A percentile compares a stretch with the other conserved stretches of the same genome.
phyloP scores from a whole-genome alignment of 495 filamentous ascomycete genomes.

The Aspergillus leporis region DNA sequence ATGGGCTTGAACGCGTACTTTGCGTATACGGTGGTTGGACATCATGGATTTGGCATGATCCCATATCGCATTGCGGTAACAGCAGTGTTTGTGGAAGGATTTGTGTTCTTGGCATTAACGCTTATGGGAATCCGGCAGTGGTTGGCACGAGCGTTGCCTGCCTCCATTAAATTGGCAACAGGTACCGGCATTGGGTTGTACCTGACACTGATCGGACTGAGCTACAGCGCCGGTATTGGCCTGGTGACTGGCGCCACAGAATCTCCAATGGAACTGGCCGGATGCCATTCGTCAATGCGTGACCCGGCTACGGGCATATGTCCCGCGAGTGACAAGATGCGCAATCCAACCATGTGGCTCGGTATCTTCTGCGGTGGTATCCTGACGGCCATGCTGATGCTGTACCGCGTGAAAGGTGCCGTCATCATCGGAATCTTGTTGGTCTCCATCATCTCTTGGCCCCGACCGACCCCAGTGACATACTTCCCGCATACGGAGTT shows the following conservation, averaged over 20 bases:
- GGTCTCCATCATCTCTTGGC: conserved; percentile 84
- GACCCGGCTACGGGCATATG: conserved; percentile 50
- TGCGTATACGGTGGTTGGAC: conserved; percentile 77
- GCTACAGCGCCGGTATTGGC: conserved; percentile 77
- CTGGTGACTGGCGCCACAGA: conserved; percentile 58
- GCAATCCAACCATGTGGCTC: conserved; percentile 76
- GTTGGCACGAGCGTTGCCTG: conserved; percentile 75
- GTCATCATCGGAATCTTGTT: conserved; percentile 78
- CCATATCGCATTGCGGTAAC: conserved; percentile 71
- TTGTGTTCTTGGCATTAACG: conserved; percentile 67
- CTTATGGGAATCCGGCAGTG: conserved; percentile 78
- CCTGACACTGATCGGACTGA: conserved; percentile 76
- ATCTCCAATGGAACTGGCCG: conserved; percentile 68
- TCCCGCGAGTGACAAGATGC: conserved; percentile 61
- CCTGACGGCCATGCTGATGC: conserved; percentile 72
- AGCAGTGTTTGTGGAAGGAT: conserved; percentile 81
- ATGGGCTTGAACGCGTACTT: conserved; percentile 89
- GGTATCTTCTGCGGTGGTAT: conserved; percentile 82
- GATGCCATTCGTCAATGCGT: conserved; percentile 48
- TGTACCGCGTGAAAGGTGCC: conserved; percentile 81
- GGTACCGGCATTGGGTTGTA: conserved; percentile 81
- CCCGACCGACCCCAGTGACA: conserved; percentile 68
- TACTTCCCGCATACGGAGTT: conserved; percentile 71
- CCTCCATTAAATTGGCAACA: conserved; percentile 79
- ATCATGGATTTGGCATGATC: conserved; percentile 64